A percentile compares a stretch with the other conserved stretches of the same genome.
Evolutionary conservation across 176 grass and related monocot genomes (phyloP).

Genomic region (Pontederia crassipes): DNA sequence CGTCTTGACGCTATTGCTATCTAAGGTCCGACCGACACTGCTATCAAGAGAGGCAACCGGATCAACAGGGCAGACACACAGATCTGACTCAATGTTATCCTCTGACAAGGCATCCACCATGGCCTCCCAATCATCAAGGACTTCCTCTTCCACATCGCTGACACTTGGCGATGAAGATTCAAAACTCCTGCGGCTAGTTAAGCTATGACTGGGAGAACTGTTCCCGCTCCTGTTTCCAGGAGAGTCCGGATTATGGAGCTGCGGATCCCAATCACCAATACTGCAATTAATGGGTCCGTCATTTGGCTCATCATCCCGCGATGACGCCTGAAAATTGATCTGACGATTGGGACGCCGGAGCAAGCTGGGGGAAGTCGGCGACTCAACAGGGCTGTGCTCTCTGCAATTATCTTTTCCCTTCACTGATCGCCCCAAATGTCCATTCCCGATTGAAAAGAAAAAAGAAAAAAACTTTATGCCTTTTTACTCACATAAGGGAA

Average conservation of each 20-base stretch:
- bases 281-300: not conserved
- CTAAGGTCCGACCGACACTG: not conserved
- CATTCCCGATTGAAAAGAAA: no score
- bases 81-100: not conserved
- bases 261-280: not conserved
- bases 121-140: constrained; percentile 14
- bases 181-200: constrained; percentile 12
- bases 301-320: constrained; percentile 4
- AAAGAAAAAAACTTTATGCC: no score
- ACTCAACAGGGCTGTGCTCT: not conserved
- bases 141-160: constrained; percentile 1
- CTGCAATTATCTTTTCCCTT: not conserved
- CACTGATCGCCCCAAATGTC: not conserved
- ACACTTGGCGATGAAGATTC: constrained; percentile 3
- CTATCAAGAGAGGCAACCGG: not conserved
- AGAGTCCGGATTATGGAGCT: not conserved
- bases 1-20: not conserved
- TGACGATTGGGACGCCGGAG: not conserved
- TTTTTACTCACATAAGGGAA: not conserved
- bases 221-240: not conserved
- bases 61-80: not conserved
- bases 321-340: constrained; percentile 25
- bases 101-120: not conserved
- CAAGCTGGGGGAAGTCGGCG: not conserved
- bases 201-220: not conserved